Conservation (phyloP, 148 eudicot species). For the Spergularia bocconei region DNA sequence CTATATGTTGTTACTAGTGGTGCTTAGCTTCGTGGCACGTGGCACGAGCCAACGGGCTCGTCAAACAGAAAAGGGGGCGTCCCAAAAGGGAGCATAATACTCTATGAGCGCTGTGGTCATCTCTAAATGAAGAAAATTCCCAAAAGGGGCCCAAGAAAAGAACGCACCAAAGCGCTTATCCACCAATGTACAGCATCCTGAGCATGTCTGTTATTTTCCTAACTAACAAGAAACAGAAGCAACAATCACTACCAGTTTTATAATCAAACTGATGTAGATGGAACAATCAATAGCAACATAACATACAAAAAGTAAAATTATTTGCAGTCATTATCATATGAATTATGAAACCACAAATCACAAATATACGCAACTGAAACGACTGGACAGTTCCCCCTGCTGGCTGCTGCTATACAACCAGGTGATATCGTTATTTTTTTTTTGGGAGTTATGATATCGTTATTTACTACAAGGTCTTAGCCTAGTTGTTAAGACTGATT, state of each 20-base stretch:
- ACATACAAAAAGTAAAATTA: not conserved
- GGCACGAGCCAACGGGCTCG: not conserved
- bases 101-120: not conserved
- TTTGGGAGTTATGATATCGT: too few relatives aligned
- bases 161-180: constrained; percentile 11
- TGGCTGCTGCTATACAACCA: not conserved
- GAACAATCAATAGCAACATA: constrained; percentile 11
- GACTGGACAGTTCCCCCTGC: not conserved
- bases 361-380: constrained; percentile 3
- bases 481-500: not conserved
- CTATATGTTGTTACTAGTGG: not conserved
- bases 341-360: not conserved
- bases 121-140: not conserved
- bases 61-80: constrained; percentile 8
- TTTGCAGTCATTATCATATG: constrained; percentile 7
- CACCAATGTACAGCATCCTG: constrained; percentile 19
- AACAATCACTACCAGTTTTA: constrained; percentile 16
- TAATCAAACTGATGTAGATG: constrained; percentile 19
- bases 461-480: constrained; percentile 6
- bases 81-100: constrained; percentile 15
- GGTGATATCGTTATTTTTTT: constrained; percentile 11
- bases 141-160: not conserved
- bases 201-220: constrained; percentile 23
- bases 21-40: constrained; percentile 12
- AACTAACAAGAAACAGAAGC: constrained; percentile 30